Base-by-base conservation (phyloP, 805 yeast genomes). In the Groenewaldozyma tartarivorans region DNA sequence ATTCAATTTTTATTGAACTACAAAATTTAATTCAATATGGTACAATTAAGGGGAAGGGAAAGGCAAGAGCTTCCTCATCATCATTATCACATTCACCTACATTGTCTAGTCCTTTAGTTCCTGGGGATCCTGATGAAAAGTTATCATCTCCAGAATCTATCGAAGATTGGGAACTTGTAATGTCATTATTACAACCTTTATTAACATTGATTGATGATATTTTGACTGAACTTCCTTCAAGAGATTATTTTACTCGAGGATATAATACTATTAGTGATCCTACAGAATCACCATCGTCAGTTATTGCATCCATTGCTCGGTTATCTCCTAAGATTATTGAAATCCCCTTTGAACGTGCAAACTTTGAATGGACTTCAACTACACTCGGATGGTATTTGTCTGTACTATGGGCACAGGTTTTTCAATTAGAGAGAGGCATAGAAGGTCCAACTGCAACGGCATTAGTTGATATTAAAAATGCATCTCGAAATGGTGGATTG, bases 301-400 rank as follows among this genome's bases (percentile, higher is more conserved):
- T 24, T 24, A 24, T 24, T 7, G 13, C 11, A 9, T 24, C 29
- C 34, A 47, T n/a, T 45, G 47, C 18, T 54, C 47, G 17, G 52
- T 50, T 34, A 41, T 45, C 18, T 44, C 11, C 7, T 7, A 24
- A 46, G 20, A n/a, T 16, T 3, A 9, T 16, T 4, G 19, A 27
- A 17, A 42, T 37, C 0, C 62, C 64, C 2, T 67, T 74, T 46
- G 68, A 64, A 38, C 64, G 70, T 3, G 61, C 80, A 46, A 64
- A 56, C 44, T 79, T 83, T 49, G 56, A 62, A 4, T 84, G 94
- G 94, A 70, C 74, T 31, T 63, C 62, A 40, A 53, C 68, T 19
- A 76, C 84, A 0, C 61, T 82, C 19, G 88, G 87, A 0, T 84
- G 94, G 94, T 83, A 83, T 57, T 67, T 71, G 31, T 70, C 81